Base-by-base conservation (phyloP, 2,329 filamentous ascomycete species). In the Diaporthe batatas region DNA sequence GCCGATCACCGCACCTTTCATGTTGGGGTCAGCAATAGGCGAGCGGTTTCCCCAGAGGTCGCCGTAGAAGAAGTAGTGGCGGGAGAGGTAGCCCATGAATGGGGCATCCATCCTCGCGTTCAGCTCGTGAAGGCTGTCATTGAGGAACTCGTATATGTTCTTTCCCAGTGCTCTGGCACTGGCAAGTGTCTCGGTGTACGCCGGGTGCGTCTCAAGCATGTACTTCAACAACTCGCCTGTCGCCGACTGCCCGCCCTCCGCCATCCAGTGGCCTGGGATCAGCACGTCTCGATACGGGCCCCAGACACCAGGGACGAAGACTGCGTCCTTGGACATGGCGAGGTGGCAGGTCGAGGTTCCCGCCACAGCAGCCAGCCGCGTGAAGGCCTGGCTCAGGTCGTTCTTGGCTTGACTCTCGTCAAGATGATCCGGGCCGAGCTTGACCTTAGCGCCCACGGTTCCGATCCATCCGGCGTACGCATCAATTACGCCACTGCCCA, bases 401-500 rank as follows among this genome's bases (percentile, higher is more conserved):
- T 97, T 97, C 79, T 93, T 91, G 1, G 93, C 88, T 6, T 88
- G 87, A 47, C 88, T 88, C 73, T 89, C 86, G 80, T 92, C 91
- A 51, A 96, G 87, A 62, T 92, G 88, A 71, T 93, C 90, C 72
- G 87, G 84, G 53, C 88, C 87, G 21, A 97, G 89, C 76, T 94
- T 89, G 77, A 98, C 94, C 83, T 98, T 98, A 74, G 96, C 96
- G 73, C 96, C 96, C n/a, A 99, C 96, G 1, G 96, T 98, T 74
- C 96, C 96, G 77, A 99, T 96, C 96, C 96, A 99, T 76, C 96
- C 96, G 73, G 96, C 96, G 79, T 99, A 99, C 23, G 96, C 96
- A 81, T 99, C 96, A 79, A 99, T 99, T 76, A 99, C 96, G 82
- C 95, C 95, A 79, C 94, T 97, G 70, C 96, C 96, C 71, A 99